phyloP scores from a whole-genome alignment of 2,329 filamentous ascomycete genomes.

The Curvularia lunata region DNA sequence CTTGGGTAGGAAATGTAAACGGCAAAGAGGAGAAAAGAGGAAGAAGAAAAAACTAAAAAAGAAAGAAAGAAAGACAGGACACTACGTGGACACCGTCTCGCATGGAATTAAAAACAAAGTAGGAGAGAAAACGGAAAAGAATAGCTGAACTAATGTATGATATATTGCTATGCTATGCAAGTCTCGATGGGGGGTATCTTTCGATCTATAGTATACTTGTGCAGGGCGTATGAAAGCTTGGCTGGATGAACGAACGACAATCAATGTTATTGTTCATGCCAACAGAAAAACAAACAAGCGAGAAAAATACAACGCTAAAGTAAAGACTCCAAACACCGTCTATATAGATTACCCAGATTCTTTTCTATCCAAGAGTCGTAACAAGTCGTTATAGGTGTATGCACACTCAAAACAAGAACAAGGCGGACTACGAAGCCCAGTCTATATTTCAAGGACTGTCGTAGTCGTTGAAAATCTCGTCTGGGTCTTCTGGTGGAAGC shows the following conservation, averaged over 20 bases:
- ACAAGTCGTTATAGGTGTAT: constrained; percentile 1
- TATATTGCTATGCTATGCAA: neutral
- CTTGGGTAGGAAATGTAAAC: neutral
- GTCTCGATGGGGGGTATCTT: constrained; percentile 16
- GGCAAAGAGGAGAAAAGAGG: neutral
- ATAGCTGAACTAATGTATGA: neutral
- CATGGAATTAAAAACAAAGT: neutral
- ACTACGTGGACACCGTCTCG: neutral
- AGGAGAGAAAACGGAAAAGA: neutral
- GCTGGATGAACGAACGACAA: neutral
- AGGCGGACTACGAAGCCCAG: neutral
- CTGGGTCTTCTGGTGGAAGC: constrained; percentile 52
- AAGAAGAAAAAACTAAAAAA: neutral
- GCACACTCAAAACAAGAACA: neutral
- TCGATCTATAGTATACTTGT: constrained; percentile 13
- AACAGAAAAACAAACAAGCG: constrained; percentile 1
- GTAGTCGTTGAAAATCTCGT: constrained; percentile 47
- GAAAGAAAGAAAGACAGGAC: neutral
- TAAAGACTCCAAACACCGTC: neutral
- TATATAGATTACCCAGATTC: neutral
- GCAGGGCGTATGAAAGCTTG: neutral
- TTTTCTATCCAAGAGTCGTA: neutral
- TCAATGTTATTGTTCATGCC: neutral
- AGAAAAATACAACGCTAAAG: neutral
- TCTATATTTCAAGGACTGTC: constrained; percentile 29